These are phyloP conservation scores for Eucalyptus caleyi DNA, from an alignment of 345 rosid genomes.

Conservation along the genomic window DNA sequence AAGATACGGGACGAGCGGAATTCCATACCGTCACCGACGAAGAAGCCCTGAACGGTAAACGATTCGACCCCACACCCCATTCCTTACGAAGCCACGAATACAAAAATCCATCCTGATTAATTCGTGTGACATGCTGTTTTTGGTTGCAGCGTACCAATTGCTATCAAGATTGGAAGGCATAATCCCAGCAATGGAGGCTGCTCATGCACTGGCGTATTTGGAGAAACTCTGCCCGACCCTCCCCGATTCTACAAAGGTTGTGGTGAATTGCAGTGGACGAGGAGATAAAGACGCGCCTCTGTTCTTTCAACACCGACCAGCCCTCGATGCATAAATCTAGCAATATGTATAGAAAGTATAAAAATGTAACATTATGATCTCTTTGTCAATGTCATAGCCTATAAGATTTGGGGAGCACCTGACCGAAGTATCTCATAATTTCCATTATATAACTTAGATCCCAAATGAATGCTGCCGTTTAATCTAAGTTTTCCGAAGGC, in stretches of 20 bases:
- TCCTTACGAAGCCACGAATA: neutral
- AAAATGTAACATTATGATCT: neutral
- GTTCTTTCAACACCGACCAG: neutral
- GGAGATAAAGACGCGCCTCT: constrained; percentile 59
- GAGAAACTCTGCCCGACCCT: constrained; percentile 60
- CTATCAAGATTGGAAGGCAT: constrained; percentile 66
- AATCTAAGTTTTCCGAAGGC: neutral
- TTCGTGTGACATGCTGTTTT: neutral
- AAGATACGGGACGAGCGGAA: constrained; percentile 59
- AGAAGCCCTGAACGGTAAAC: constrained; percentile 67
- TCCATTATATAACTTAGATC: neutral
- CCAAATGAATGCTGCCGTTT: neutral
- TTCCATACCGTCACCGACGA: constrained; percentile 50
- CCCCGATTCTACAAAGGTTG: constrained; percentile 35
- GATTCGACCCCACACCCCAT: neutral
- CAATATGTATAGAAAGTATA: neutral
- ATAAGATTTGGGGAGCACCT: neutral
- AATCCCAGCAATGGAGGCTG: constrained; percentile 63
- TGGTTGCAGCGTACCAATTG: constrained; percentile 28
- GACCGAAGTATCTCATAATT: neutral
- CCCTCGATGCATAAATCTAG: neutral
- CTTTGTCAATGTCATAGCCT: neutral
- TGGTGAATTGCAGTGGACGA: constrained; percentile 63
- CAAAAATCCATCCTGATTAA: neutral
- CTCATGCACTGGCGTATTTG: constrained; percentile 71